phyloP scores from a whole-genome alignment of 495 filamentous ascomycete genomes.

The Aspergillus cavernicola region DNA sequence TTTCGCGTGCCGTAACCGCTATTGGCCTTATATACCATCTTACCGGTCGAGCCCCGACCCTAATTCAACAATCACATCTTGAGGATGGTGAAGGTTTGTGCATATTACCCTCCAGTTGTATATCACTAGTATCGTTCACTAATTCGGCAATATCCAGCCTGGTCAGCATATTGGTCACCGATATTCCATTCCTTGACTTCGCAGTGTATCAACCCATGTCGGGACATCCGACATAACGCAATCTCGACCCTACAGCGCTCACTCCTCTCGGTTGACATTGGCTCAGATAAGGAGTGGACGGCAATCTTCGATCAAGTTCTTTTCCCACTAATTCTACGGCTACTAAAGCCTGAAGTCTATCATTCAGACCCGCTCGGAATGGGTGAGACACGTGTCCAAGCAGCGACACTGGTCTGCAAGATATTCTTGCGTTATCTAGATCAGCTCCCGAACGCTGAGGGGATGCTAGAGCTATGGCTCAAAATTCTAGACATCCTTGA shows the following conservation, averaged over 20 bases:
- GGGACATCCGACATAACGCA: constrained; percentile 85
- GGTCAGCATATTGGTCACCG: constrained; percentile 97
- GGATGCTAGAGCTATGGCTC: constrained; percentile 92
- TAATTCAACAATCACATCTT: constrained; percentile 90
- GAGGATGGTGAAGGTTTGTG: constrained; percentile 75
- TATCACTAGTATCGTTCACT: constrained; percentile 12
- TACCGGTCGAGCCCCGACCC: constrained; percentile 71
- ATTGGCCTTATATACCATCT: constrained; percentile 75
- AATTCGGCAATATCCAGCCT: constrained; percentile 52
- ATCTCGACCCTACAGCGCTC: constrained; percentile 83
- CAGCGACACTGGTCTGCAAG: constrained; percentile 86
- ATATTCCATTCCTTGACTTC: constrained; percentile 83
- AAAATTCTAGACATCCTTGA: constrained; percentile 94
- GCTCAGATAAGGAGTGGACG: constrained; percentile 85
- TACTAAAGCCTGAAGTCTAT: constrained; percentile 94
- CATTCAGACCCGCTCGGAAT: constrained; percentile 89
- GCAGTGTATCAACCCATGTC: constrained; percentile 93
- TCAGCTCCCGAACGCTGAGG: constrained; percentile 75
- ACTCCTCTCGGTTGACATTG: constrained; percentile 76
- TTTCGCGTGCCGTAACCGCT: constrained; percentile 74
- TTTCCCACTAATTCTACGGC: constrained; percentile 84
- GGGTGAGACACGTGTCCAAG: constrained; percentile 91
- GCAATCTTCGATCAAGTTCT: constrained; percentile 92
- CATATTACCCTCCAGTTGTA: not conserved
- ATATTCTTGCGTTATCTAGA: constrained; percentile 94